These are phyloP conservation scores for Gamarada debralockiae DNA, from an alignment of 495 filamentous ascomycete species.

Conservation along the genomic window DNA sequence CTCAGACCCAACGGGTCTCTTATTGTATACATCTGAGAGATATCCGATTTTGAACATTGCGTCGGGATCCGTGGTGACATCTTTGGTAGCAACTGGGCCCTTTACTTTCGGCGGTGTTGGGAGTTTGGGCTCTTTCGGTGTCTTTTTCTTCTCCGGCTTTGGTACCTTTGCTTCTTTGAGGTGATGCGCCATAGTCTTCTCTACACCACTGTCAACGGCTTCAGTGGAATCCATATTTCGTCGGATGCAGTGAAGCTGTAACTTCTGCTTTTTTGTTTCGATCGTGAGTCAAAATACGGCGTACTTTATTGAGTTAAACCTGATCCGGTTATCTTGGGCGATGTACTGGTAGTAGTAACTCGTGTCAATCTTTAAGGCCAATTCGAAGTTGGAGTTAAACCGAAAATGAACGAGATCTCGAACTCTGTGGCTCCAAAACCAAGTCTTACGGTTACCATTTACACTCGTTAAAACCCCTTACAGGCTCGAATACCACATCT, in stretches of 20 bases:
- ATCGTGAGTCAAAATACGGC: not conserved
- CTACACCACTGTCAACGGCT: not conserved
- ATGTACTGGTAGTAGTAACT: too few species aligned
- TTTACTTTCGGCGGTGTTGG: not conserved
- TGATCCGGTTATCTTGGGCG: not conserved
- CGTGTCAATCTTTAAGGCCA: too few species aligned
- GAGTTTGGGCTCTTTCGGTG: conserved; percentile 30
- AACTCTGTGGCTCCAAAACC: too few species aligned
- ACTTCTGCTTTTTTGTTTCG: not conserved
- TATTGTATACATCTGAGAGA: conserved; percentile 70
- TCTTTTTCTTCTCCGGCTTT: conserved; percentile 7
- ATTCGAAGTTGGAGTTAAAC: too few species aligned
- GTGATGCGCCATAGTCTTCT: not conserved
- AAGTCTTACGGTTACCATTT: too few species aligned
- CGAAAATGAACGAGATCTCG: too few species aligned
- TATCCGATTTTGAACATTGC: conserved; percentile 70
- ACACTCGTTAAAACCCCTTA: too few species aligned
- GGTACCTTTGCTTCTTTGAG: not conserved
- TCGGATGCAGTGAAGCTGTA: not conserved
- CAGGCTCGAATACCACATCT: too few species aligned
- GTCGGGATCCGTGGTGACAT: conserved; percentile 28
- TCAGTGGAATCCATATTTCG: not conserved
- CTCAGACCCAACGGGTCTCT: conserved; percentile 55
- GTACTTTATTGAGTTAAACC: not conserved
- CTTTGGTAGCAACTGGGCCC: too few species aligned